Evolutionary conservation across 805 yeast species (phyloP).

Genomic region (Danielozyma ontarioensis): DNA sequence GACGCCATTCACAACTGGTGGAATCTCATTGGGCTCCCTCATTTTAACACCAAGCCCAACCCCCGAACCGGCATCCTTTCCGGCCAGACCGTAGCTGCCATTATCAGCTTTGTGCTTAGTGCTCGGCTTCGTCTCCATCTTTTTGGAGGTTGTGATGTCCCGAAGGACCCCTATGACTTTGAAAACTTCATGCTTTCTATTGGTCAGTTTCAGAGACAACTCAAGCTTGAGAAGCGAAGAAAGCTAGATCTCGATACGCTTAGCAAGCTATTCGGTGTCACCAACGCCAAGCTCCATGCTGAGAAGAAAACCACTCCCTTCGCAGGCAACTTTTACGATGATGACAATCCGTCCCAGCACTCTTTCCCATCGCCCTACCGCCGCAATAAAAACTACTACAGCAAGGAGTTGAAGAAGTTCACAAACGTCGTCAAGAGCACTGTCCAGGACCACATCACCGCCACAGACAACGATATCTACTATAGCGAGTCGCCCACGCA

Average conservation of each 20-base stretch:
- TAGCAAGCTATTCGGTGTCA: slow-evolving; percentile 27
- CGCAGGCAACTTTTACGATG: background rate
- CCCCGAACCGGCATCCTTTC: slow-evolving; percentile 54
- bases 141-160: slow-evolving; percentile 44
- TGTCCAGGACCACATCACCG: slow-evolving; percentile 53
- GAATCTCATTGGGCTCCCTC: slow-evolving; percentile 60
- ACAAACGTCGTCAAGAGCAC: slow-evolving; percentile 68
- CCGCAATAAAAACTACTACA: slow-evolving; percentile 27
- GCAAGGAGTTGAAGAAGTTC: slow-evolving; percentile 44
- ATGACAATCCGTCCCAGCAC: no score
- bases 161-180: slow-evolving; percentile 80
- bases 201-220: slow-evolving; percentile 73
- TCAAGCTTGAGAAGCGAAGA: slow-evolving; percentile 45
- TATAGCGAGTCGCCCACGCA: slow-evolving; percentile 3
- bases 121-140: slow-evolving; percentile 54
- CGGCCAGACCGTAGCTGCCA: slow-evolving; percentile 68
- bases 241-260: slow-evolving; percentile 55
- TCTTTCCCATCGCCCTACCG: slow-evolving; percentile 11
- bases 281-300: slow-evolving; percentile 27
- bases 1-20: slow-evolving; percentile 77
- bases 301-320: slow-evolving; percentile 11
- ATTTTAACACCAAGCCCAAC: slow-evolving; percentile 34
- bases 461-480: slow-evolving; percentile 1
- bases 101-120: slow-evolving; percentile 71
- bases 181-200: slow-evolving; percentile 64